Evolutionary conservation across 192 early-diverging fungal genomes (phyloP), one percentile per base, ranked within the genome.

Genomic region (Umbelopsis vinacea): DNA sequence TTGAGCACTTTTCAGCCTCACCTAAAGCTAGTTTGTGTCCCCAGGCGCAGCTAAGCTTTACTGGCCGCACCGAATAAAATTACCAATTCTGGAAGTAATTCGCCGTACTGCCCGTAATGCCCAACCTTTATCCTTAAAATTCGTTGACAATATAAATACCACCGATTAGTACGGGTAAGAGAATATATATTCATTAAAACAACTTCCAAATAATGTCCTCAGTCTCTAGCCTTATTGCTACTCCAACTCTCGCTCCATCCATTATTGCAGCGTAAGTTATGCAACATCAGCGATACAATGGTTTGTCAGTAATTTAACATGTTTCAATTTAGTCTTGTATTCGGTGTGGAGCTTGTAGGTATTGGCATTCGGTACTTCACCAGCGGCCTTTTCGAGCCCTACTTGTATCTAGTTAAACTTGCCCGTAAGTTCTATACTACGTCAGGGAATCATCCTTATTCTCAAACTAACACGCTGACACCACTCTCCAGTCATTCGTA

Each of bases 61-160:
- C 6, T 5, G 1, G 1, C 22, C 26, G 7, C 22, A 23, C 26
- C n/a, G 26, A 10, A 22, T 1, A 8, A 54, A 54, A 26, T 10
- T 26, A 26, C 53, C 53, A 54, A 54, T 26, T 54, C 23, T 54
- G 23, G 53, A 8, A 54, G 53, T 26, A 54, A 54, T 54, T 54
- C 53, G 26, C 53, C 53, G 53, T 26, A 26, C 6, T 24, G 5
- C 23, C 53, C 53, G 53, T 26, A 52, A 23, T 26, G 26, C 19
- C 6, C 3, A 52, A 54, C 23, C 21, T 26, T 54, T 6, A 26
- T 22, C 17, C n/a, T 29, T 3, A 29, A 29, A 29, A 1, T 29
- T 29, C 2, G 21, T 2, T 4, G 23, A 8, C 12, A 26, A 24
- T 54, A 54, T 14, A 24, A 54, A 54, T 11, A 22, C 23, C 23